phyloP scores from a whole-genome alignment of 805 yeast genomes.

The Schwanniomyces sp. region DNA sequence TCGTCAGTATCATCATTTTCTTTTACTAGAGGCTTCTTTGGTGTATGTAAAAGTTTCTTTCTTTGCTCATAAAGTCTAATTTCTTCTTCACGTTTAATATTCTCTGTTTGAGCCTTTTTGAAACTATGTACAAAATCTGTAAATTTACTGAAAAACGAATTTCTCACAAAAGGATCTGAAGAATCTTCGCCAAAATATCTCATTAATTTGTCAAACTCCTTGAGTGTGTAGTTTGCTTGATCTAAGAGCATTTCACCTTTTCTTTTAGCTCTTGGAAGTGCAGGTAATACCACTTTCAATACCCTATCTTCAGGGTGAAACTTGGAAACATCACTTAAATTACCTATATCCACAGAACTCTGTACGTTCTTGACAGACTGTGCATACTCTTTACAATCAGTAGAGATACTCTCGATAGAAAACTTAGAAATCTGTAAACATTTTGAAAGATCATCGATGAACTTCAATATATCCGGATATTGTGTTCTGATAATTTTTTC shows the following conservation, averaged over 20 bases:
- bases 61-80: constrained; percentile 71
- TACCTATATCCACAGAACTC: constrained; percentile 58
- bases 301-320: constrained; percentile 70
- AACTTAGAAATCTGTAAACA: constrained; percentile 57
- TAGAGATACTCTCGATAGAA: constrained; percentile 60
- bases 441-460: constrained; percentile 58
- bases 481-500: constrained; percentile 65
- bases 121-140: constrained; percentile 59
- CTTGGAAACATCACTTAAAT: constrained; percentile 58
- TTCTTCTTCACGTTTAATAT: constrained; percentile 67
- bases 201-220: constrained; percentile 60
- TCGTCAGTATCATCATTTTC: constrained; percentile 42
- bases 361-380: constrained; percentile 51
- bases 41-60: constrained; percentile 58
- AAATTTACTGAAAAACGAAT: constrained; percentile 62
- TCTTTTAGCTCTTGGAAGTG: constrained; percentile 54
- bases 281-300: constrained; percentile 51
- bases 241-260: constrained; percentile 50
- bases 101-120: constrained; percentile 64
- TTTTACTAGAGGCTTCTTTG: constrained; percentile 31
- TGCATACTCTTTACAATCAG: constrained; percentile 57
- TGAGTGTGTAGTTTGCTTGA: constrained; percentile 51
- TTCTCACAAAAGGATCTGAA: constrained; percentile 52
- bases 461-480: constrained; percentile 62
- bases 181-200: constrained; percentile 72